Evolutionary conservation across 306 rosid species (phyloP), one percentile per base, ranked within the genome.

Genomic region (Fragaria ananassa): DNA sequence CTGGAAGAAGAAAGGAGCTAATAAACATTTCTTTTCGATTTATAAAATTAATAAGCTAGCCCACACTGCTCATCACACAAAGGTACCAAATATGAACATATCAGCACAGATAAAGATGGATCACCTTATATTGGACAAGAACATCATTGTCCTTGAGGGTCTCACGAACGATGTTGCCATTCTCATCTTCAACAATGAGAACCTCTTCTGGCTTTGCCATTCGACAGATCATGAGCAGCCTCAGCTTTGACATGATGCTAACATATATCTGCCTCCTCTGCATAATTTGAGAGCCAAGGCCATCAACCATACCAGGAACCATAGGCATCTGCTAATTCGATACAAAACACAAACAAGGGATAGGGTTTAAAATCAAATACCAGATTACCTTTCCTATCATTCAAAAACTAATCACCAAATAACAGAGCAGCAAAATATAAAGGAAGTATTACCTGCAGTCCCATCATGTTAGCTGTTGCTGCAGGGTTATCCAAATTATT

Each of bases 131-230:
- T 80, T 92, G 98, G 70, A 96, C 99, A 83, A 96, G 99, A 76
- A 92, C 98, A 74, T 96, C 99, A 87, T 96, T 96, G 84, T 96
- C 99, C 89, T 96, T 96, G 93, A 96, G 81, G 72, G 99, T 96
- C 72, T 96, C 99, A 14, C 99, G 95, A 71, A 96, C 99, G 73
- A 96, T 96, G 81, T 96, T 96, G 74, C 99, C 99, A 69, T 96
- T 96, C 80, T 96, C 99, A 81, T 96, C 99, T 82, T 96, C 99
- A 65, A 96, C 98, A 27, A 96, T 96, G 70, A 96, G 96, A 81
- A 96, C 99, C 85, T 96, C 99, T 87, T 96, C 99, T 31, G 99
- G 99, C 84, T 96, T 96, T 25, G 99, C 99, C 99, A 96, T 96
- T 27, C 99, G 97, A 70, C 93, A 90, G 71, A 96, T 92, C 98